A percentile compares a stretch with the other conserved stretches of the same genome.
phyloP scores from a whole-genome alignment of 2,329 filamentous ascomycete genomes.

The Mycosphaerella arachidis region DNA sequence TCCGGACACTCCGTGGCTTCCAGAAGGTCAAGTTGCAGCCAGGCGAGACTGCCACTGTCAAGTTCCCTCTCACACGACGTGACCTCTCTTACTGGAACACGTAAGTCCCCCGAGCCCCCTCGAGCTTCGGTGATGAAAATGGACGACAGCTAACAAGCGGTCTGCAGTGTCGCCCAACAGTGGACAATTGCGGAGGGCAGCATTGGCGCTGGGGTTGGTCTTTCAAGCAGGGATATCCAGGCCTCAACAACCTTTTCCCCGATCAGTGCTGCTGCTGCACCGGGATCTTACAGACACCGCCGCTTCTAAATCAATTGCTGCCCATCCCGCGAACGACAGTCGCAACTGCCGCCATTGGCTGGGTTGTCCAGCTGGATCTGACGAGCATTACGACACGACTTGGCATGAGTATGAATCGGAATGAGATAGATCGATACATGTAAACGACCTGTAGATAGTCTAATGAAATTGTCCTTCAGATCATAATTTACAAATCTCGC shows the following conservation, averaged over 20 bases:
- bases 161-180: conserved; percentile 27
- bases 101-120: conserved; percentile 37
- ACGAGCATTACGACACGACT: too few species aligned
- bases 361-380: background rate
- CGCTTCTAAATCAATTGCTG: background rate
- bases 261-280: conserved; percentile 5
- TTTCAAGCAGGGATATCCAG: conserved; percentile 26
- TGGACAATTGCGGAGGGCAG: conserved; percentile 16
- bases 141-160: conserved; percentile 27
- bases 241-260: conserved; percentile 13
- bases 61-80: conserved; percentile 16
- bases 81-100: conserved; percentile 23
- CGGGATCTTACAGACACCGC: conserved; percentile 5
- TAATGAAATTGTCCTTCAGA: background rate
- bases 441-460: background rate
- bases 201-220: conserved; percentile 18
- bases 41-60: conserved; percentile 19
- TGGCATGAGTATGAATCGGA: background rate
- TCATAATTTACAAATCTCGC: background rate
- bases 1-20: conserved; percentile 35
- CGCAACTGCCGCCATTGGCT: background rate
- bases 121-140: conserved; percentile 11
- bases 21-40: conserved; percentile 34
- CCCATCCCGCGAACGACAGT: background rate
- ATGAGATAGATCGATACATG: background rate